phyloP scores from a whole-genome alignment of 202 grass and related monocot genomes.

The Zoysia matrella region DNA sequence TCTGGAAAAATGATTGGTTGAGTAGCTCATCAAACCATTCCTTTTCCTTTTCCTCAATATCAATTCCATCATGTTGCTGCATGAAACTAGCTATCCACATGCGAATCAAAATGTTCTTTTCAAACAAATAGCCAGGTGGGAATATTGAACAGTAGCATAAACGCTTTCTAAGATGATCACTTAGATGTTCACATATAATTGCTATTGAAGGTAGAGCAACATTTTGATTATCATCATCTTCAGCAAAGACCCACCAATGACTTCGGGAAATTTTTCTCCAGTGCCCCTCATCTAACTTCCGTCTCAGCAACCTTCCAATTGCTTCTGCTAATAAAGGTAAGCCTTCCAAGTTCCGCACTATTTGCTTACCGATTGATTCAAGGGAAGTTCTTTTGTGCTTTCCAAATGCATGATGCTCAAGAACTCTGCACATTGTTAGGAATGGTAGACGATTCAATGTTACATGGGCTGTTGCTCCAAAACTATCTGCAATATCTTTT shows the following conservation, averaged over 20 bases:
- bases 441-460: constrained; percentile 27
- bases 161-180: constrained; percentile 45
- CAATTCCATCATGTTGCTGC: constrained; percentile 18
- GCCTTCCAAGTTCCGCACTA: constrained; percentile 42
- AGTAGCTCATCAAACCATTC: constrained; percentile 45
- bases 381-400: constrained; percentile 8
- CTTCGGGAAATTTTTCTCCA: constrained; percentile 36
- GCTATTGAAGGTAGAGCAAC: constrained; percentile 42
- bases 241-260: constrained; percentile 21
- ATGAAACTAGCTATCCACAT: constrained; percentile 60
- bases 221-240: constrained; percentile 5
- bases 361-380: constrained; percentile 29
- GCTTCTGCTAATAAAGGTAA: constrained; percentile 49
- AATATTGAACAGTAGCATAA: constrained; percentile 55
- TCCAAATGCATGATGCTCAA: constrained; percentile 50
- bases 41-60: constrained; percentile 35
- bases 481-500: constrained; percentile 20
- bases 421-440: constrained; percentile 13
- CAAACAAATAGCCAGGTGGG: constrained; percentile 43
- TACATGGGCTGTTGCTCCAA: constrained; percentile 29
- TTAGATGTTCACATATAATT: constrained; percentile 43
- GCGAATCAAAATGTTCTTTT: constrained; percentile 45
- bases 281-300: neutral
- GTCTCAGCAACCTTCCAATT: constrained; percentile 32
- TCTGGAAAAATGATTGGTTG: constrained; percentile 39